These are phyloP conservation scores for Fusarium sp. DNA, from an alignment of 2,329 filamentous ascomycete genomes.

Conservation along the genomic window DNA sequence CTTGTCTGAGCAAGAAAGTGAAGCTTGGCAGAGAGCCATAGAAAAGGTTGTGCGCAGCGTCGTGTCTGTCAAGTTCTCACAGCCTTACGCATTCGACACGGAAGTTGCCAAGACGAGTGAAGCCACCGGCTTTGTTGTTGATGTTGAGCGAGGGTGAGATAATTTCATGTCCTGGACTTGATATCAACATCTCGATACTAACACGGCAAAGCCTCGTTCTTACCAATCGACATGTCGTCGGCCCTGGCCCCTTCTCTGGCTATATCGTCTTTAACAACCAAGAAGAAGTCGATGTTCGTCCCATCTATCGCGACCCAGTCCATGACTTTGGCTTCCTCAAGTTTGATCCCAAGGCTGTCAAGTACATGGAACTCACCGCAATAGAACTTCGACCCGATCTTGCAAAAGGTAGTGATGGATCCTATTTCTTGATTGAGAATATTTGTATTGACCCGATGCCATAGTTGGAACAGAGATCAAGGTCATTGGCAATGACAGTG, in stretches of 20 bases:
- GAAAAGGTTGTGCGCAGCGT: conserved; percentile 93
- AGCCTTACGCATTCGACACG: conserved; percentile 96
- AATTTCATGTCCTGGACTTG: too few relatives aligned
- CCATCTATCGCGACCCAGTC: conserved; percentile 96
- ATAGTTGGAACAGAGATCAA: conserved; percentile 29
- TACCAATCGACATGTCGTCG: conserved; percentile 92
- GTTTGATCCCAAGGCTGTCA: conserved; percentile 94
- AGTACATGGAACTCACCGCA: conserved; percentile 85
- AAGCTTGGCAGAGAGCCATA: conserved; percentile 86
- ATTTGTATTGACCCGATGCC: accelerated
- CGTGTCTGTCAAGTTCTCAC: conserved; percentile 98
- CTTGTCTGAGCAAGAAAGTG: conserved; percentile 27
- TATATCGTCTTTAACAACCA: conserved; percentile 99
- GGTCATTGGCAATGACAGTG: conserved; percentile 29
- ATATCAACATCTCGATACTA: neutral
- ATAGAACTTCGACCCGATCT: conserved; percentile 29
- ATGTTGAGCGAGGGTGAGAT: conserved; percentile 19
- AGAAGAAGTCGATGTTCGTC: conserved; percentile 93
- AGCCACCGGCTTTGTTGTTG: conserved; percentile 72
- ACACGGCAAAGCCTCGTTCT: conserved; percentile 55
- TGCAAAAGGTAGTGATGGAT: conserved; percentile 4
- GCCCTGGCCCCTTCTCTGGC: conserved; percentile 94
- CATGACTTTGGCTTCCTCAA: conserved; percentile 98
- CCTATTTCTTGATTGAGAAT: accelerated
- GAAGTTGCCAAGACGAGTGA: conserved; percentile 94